Base-by-base conservation (phyloP, 2,329 filamentous ascomycete genomes). In the Trichoderma arundinaceum region DNA sequence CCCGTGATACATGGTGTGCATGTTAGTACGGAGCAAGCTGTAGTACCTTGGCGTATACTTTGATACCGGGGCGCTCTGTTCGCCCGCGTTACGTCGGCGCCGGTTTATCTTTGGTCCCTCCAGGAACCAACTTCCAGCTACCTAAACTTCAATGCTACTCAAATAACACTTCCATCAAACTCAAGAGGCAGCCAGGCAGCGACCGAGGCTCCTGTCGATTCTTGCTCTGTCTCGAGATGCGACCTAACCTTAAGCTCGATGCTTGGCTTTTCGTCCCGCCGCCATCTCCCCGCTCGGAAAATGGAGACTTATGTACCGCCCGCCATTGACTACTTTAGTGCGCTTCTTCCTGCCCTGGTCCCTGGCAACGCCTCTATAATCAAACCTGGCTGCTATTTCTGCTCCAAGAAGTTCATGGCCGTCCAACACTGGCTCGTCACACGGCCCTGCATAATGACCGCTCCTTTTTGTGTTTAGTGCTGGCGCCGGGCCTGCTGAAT, bases 21-120 rank as follows among this genome's bases (percentile, higher is more conserved):
- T 10, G 10, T 48, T 2, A 28, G 8, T 49, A 28, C 19, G 15
- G n/a, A 19, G n/a, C 7, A 41, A 10, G 9, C 7, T 19, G 13
- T 54, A n/a, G 35, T 28, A 48, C 17, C 17, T 41, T 6, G 15
- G 3, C 17, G n/a, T 33, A 5, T 38, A 19, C 28, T 22, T 46
- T 22, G 39, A 15, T 15, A 32, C 46, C 22, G 46, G 46, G 22
- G 12, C 13, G 46, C 28, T 33, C 22, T 28, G 13, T 32, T 28
- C 4, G n/a, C 8, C 13, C 10, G 52, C 3, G 22, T 28, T 17
- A n/a, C 35, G 19, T 60, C 57, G 57, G 57, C 13, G 10, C 19
- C 57, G 44, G 57, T n/a, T 4, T 28, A 60, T 60, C 57, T 60
- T 60, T 60, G 57, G 57, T 60, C 57, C 39, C 19, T 22, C 28